phyloP scores from a whole-genome alignment of 106 monocot genomes.

The Phalaenopsis aphrodite region DNA sequence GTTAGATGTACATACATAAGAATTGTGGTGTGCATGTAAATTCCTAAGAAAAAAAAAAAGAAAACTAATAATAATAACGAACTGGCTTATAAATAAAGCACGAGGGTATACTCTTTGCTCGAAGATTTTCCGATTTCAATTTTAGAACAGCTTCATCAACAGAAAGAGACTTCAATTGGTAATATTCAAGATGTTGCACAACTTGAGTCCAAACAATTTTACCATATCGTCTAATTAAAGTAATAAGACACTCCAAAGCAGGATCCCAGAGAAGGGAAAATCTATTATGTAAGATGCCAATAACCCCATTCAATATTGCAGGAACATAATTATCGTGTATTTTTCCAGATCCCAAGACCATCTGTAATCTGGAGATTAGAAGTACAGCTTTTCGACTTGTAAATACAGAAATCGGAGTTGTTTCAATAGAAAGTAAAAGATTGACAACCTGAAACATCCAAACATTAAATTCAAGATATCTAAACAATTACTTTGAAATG shows the following conservation, averaged over 20 bases:
- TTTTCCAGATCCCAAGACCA: conserved; percentile 35
- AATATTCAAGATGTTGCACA: conserved; percentile 39
- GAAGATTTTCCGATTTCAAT: conserved; percentile 11
- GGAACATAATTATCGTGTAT: conserved; percentile 48
- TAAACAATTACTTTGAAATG: neutral
- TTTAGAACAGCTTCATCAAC: conserved; percentile 13
- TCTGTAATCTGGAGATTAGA: conserved; percentile 64
- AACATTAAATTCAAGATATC: conserved; percentile 5
- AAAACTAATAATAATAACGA: neutral
- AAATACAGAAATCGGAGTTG: conserved; percentile 47
- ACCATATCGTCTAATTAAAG: conserved; percentile 44
- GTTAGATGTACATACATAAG: too few relatives aligned
- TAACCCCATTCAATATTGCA: conserved; percentile 56
- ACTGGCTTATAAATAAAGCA: neutral
- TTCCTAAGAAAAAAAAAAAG: neutral
- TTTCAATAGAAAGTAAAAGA: conserved; percentile 55
- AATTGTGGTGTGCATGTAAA: neutral
- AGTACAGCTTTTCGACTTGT: conserved; percentile 47
- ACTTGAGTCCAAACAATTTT: conserved; percentile 43
- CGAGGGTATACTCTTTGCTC: conserved; percentile 28
- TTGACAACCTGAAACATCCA: conserved; percentile 45
- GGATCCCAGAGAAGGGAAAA: conserved; percentile 59
- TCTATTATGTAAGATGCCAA: conserved; percentile 79
- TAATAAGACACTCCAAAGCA: conserved; percentile 48
- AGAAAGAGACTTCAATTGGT: conserved; percentile 34